phyloP scores from a whole-genome alignment of 208 protist genomes.

The Acanthamoeba triangularis region DNA sequence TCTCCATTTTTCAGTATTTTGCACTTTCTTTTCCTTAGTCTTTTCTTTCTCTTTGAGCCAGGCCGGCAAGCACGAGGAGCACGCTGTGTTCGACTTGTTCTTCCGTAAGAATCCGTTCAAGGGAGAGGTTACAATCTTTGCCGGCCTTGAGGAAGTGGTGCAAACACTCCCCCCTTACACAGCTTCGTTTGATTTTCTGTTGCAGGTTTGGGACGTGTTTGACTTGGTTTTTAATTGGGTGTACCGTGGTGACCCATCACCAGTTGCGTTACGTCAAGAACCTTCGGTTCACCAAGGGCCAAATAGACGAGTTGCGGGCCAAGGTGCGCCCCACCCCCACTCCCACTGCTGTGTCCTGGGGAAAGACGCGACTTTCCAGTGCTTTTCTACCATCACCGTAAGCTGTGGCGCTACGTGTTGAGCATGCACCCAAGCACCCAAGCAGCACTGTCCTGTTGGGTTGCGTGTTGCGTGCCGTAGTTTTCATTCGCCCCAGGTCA shows the following conservation, averaged over 20 bases:
- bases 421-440: too few relatives aligned
- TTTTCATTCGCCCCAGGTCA: too few relatives aligned
- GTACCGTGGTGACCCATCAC: background rate
- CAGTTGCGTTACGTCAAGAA: conserved; percentile 38
- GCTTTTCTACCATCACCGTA: background rate
- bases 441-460: too few relatives aligned
- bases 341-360: background rate
- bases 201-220: background rate
- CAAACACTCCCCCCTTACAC: background rate
- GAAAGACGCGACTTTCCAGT: background rate
- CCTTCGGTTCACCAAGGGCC: conserved; percentile 37
- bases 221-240: background rate
- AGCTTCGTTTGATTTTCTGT: background rate
- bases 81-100: conserved; percentile 93
- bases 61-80: conserved; percentile 83
- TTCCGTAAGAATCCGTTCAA: conserved; percentile 95
- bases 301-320: conserved; percentile 26
- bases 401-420: too few relatives aligned
- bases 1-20: background rate
- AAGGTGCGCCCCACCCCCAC: background rate
- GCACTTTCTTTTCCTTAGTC: background rate
- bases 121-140: conserved; percentile 93
- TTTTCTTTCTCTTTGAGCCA: conserved; percentile 70
- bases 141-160: conserved; percentile 89
- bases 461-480: too few relatives aligned